These are phyloP conservation scores for Myriosclerotinia scirpicola DNA, from an alignment of 2,329 filamentous ascomycete genomes.

Conservation along the genomic window DNA sequence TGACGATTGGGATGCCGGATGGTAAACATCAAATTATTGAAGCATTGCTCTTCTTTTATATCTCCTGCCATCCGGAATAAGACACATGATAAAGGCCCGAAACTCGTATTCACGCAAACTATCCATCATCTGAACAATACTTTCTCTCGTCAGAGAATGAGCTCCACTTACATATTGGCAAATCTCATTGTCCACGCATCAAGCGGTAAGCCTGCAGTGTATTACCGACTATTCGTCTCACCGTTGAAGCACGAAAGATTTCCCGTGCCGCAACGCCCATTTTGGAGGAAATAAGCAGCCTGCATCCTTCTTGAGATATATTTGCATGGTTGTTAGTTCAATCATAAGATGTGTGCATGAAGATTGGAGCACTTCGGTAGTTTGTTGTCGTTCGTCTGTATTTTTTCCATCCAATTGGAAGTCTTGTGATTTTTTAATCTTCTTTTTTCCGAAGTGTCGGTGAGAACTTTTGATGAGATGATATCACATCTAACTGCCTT, in stretches of 20 bases:
- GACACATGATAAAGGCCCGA: not conserved
- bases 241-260: not conserved
- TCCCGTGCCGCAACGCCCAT: constrained; percentile 10
- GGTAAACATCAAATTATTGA: not conserved
- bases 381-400: not conserved
- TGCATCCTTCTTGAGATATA: not conserved
- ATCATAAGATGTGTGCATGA: constrained; percentile 11
- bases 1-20: not conserved
- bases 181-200: not conserved
- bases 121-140: not conserved
- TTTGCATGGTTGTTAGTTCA: not conserved
- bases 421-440: not conserved
- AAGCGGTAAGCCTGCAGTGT: constrained; percentile 21
- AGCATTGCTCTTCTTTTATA: constrained; percentile 2
- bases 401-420: not conserved
- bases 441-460: constrained; percentile 6
- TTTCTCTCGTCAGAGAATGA: constrained; percentile 19
- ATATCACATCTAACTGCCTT: not conserved
- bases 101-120: constrained; percentile 8
- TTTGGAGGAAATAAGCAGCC: constrained; percentile 11
- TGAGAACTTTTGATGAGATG: constrained; percentile 12
- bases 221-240: constrained; percentile 14
- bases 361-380: not conserved
- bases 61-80: not conserved
- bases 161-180: constrained; percentile 12